Base-by-base conservation (phyloP, 2,329 filamentous ascomycete species). In the Fusarium chuoi region DNA sequence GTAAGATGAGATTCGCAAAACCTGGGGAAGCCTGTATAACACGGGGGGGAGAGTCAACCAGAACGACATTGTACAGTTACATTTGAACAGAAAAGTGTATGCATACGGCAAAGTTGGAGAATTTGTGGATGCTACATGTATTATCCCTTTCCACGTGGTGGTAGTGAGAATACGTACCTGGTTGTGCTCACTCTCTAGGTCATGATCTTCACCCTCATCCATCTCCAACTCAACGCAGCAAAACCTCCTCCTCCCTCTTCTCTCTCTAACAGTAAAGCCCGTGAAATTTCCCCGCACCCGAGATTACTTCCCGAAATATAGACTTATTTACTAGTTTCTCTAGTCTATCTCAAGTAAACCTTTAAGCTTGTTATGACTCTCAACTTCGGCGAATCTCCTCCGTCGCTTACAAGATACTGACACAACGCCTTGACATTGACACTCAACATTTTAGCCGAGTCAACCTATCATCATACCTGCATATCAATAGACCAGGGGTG, bases 21-120 rank as follows among this genome's bases (percentile, higher is more conserved):
- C 52, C 71, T 59, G 71, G 71, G 71, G 71, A 71, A 74, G 66
- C 67, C 58, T 71, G 71, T 59, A 24, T 17, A 45, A 36, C 30
- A 55, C 24, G 22, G 38, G 22, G 30, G 28, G 18, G n/a, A 20
- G 24, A 26, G n/a, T 15, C 13, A 10, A 10, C 20, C 28, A 18
- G 17, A 30, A 14, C 42, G 26, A 48, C n/a, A 20, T 13, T 24
- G 30, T 52, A 52, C 13, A 36, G 49, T 36, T 36, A 22, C 49
- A 52, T 36, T 17, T 9, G 8, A 12, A 20, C 48, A 24, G 6
- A 33, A 24, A 26, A 26, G 18, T 52, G 17, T 20, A 36, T 52
- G 49, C n/a, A 22, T 52, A 52, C 49, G 33, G 49, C 49, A 52
- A 22, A 70, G 24, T 70, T 70, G 68, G 68, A 70, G 68, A 52